Percentiles rank a stretch among this genome's conserved stretches.
Evolutionary conservation across 2,329 filamentous ascomycete genomes (phyloP).

Genomic region (Thielaviopsis punctulata): DNA sequence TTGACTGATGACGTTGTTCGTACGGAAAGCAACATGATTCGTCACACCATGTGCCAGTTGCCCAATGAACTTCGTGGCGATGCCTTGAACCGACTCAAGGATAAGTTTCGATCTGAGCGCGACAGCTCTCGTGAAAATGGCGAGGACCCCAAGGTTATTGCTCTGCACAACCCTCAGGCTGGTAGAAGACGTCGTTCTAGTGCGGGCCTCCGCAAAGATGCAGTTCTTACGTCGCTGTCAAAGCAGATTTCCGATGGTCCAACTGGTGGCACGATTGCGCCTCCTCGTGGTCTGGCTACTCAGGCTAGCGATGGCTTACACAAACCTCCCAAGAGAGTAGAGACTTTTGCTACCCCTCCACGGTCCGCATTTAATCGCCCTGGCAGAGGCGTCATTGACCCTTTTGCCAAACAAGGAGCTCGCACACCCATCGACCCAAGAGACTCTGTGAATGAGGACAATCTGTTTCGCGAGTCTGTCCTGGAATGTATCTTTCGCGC

Average conservation of each 20-base stretch:
- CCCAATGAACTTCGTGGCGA: slow-evolving; percentile 79
- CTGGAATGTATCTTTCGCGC: slow-evolving; percentile 92
- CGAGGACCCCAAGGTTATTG: slow-evolving; percentile 69
- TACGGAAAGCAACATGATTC: slow-evolving; percentile 86
- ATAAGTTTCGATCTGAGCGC: slow-evolving; percentile 75
- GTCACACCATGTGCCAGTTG: slow-evolving; percentile 77
- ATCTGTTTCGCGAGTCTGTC: slow-evolving; percentile 74
- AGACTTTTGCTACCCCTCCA: slow-evolving; percentile 5
- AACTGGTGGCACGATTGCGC: slow-evolving; percentile 23
- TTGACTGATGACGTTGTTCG: slow-evolving; percentile 80
- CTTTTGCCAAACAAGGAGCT: slow-evolving; percentile 10
- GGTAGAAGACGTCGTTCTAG: slow-evolving; percentile 25
- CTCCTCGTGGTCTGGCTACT: slow-evolving; percentile 18
- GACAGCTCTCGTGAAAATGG: slow-evolving; percentile 71
- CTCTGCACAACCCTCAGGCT: slow-evolving; percentile 58
- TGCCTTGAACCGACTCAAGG: slow-evolving; percentile 68
- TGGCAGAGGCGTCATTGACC: slow-evolving; percentile 9
- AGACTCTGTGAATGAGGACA: slow-evolving; percentile 75
- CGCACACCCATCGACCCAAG: slow-evolving; percentile 41
- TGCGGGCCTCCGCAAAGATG: slow-evolving; percentile 62
- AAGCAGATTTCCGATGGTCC: slow-evolving; percentile 28
- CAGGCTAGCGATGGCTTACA: neutral
- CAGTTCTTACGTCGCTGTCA: slow-evolving; percentile 49
- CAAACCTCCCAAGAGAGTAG: neutral
- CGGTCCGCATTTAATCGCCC: slow-evolving; percentile 1